Base-by-base conservation (phyloP, 1,284 basidiomycete genomes). In the Ceratobasidium sp. region DNA sequence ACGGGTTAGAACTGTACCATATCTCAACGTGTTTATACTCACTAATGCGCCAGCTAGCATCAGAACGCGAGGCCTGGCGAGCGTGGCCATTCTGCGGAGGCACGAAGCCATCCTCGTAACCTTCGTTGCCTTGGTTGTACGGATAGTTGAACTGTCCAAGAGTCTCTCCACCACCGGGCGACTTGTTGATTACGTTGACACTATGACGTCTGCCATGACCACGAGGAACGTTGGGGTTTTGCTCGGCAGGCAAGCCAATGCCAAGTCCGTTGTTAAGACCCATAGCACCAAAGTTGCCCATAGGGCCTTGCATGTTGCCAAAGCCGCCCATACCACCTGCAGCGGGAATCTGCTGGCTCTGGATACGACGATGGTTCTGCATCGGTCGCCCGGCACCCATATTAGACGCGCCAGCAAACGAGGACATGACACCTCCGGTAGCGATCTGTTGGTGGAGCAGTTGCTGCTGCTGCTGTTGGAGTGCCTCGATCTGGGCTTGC, bases 161-260 rank as follows among this genome's bases (percentile, higher is more conserved):
- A 56, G 77, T 80, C 57, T 74, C 80, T 56, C 77, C 77, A 48
- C 90, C 89, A 68, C 87, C 86, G 40, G 83, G 84, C 28, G 89
- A 83, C 85, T 95, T 95, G 83, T 94, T 94, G 78, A 95, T 89
- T 56, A 97, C 95, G 82, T 97, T 98, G 80, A 98, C 94, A 81
- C 96, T 97, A 86, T 98, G 97, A 80, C 97, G 90, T 77, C 97
- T 90, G 65, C 94, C 94, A 84, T 99, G 97, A 40, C 94, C 94
- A 80, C 93, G 91, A 74, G 93, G 93, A 73, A 65, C 89, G 89
- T 81, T 90, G 86, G 62, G 88, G 84, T 82, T 93, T 26, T 75
- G 91, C 17, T 88, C 89, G 81, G 78, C 77, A 61, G 82, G 80
- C 44, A 80, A 56, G n/a, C 82, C 82, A 73, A 83, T 78, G 40